Conservation (phyloP, 2,329 filamentous ascomycete genomes). For the Massarina eburnea region DNA sequence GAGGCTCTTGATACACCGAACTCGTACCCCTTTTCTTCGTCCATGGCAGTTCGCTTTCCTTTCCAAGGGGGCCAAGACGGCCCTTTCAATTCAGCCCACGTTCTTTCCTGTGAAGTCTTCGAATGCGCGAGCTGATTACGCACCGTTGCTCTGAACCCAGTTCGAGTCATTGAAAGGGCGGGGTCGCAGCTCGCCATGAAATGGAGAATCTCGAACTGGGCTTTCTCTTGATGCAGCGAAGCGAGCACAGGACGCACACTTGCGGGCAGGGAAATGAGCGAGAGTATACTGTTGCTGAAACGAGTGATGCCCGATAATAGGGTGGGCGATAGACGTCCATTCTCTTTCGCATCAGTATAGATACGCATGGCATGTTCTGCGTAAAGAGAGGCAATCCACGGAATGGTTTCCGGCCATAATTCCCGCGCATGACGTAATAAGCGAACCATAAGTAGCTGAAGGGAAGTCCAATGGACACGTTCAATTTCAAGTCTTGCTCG, state of each 20-base stretch:
- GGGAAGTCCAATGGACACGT: slow-evolving; percentile 20
- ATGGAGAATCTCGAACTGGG: slow-evolving; percentile 59
- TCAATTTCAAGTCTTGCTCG: slow-evolving; percentile 15
- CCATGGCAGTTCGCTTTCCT: slow-evolving; percentile 61
- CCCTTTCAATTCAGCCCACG: slow-evolving; percentile 62
- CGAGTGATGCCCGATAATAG: slow-evolving; percentile 32
- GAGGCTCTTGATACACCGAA: slow-evolving; percentile 61
- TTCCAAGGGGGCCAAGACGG: slow-evolving; percentile 68
- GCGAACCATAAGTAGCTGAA: slow-evolving; percentile 28
- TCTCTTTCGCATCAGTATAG: slow-evolving; percentile 1
- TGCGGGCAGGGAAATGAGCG: slow-evolving; percentile 52
- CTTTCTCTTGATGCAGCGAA: slow-evolving; percentile 54
- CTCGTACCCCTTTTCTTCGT: slow-evolving; percentile 58
- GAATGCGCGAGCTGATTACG: slow-evolving; percentile 59
- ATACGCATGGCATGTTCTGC: slow-evolving; percentile 24
- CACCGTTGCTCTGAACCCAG: slow-evolving; percentile 59
- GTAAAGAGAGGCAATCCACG: slow-evolving; percentile 34
- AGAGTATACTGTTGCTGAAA: slow-evolving; percentile 54
- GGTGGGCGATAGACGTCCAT: slow-evolving; percentile 2
- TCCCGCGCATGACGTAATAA: slow-evolving; percentile 34
- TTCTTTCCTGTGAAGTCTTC: slow-evolving; percentile 58
- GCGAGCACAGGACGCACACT: slow-evolving; percentile 53
- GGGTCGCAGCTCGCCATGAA: slow-evolving; percentile 59
- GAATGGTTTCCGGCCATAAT: slow-evolving; percentile 33
- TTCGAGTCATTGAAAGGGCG: slow-evolving; percentile 56